phyloP scores from a whole-genome alignment of 1,284 basidiomycete species.

The Trametes hirsuta region DNA sequence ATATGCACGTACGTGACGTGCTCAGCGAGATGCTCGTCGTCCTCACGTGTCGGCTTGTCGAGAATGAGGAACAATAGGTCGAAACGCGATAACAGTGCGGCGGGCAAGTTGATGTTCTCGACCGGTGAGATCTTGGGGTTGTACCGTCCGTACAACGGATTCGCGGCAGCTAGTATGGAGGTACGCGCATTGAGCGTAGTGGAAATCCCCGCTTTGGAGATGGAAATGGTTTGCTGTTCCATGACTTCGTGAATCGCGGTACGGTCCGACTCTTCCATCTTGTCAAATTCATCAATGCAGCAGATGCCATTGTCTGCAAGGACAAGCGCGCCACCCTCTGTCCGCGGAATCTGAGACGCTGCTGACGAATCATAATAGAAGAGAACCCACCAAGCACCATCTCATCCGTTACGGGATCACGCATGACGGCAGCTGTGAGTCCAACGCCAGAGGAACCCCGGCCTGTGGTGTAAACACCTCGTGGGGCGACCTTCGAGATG shows the following conservation, averaged over 20 bases:
- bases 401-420: slow-evolving; percentile 99
- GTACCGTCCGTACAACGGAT: slow-evolving; percentile 97
- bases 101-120: slow-evolving; percentile 99
- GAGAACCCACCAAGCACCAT: slow-evolving; percentile 89
- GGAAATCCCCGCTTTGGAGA: slow-evolving; percentile 98
- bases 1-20: slow-evolving; percentile 99
- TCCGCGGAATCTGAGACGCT: background rate
- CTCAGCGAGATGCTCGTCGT: slow-evolving; percentile 94
- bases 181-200: slow-evolving; percentile 99
- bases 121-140: slow-evolving; percentile 97
- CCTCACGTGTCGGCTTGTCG: slow-evolving; percentile 93
- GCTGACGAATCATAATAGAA: background rate
- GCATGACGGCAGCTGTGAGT: slow-evolving; percentile 98
- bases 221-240: slow-evolving; percentile 99
- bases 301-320: slow-evolving; percentile 99
- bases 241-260: slow-evolving; percentile 99
- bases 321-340: slow-evolving; percentile 98
- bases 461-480: slow-evolving; percentile 98
- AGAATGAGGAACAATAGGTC: slow-evolving; percentile 97
- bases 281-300: slow-evolving; percentile 99
- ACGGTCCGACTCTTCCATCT: slow-evolving; percentile 98
- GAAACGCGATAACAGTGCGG: slow-evolving; percentile 94
- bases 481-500: slow-evolving; percentile 96
- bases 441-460: slow-evolving; percentile 98
- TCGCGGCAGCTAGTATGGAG: slow-evolving; percentile 97